Base-by-base conservation (phyloP, 305 asterid genomes). In the Plantago rigida region DNA sequence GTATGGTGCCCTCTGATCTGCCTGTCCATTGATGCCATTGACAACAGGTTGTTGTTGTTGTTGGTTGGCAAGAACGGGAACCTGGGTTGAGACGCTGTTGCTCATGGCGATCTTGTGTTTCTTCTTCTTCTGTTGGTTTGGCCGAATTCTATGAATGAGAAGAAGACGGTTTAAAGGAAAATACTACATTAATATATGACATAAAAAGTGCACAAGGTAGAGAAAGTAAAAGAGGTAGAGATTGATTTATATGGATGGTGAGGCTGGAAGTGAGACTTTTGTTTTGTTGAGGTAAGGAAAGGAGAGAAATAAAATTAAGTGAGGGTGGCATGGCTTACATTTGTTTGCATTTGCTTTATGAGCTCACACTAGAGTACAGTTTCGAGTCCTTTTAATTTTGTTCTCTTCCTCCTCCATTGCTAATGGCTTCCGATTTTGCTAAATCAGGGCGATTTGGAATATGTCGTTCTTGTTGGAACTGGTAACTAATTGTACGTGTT, bases 241-340 rank as follows among this genome's bases (percentile, higher is more conserved):
- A 31, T 50, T 3, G 55, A 22, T 19, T 51, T 50, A n/a, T 1
- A 5, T 0, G 52, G 17, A 47, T 47, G 13, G 1, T 56, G 12
- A 13, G 6, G 56, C 19, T 55, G 53, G 11, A 56, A 56, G 15
- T 9, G 4, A 52, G 41, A 13, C 57, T 52, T 52, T 52, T 52
- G 39, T 1, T 52, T 51, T 52, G 26, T 22, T 22, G 26, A 22
- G 26, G 26, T 22, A 22, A 22, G 26, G 26, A 22, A 26, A 28
- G 65, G 55, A 46, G 47, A 42, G 36, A 36, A 34, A 5, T 22
- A n/a, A 6, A 56, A 57, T 56, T 13, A n/a, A 55, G 26, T 22
- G 26, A 22, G 56, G 60, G n/a, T 48, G 60, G 64, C 22, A 65
- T 61, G 76, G 71, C n/a, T 3, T 66, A 59, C 48, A 51, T 66